phyloP scores from a whole-genome alignment of 169 alveolate genomes.

The Neospora caninum region DNA sequence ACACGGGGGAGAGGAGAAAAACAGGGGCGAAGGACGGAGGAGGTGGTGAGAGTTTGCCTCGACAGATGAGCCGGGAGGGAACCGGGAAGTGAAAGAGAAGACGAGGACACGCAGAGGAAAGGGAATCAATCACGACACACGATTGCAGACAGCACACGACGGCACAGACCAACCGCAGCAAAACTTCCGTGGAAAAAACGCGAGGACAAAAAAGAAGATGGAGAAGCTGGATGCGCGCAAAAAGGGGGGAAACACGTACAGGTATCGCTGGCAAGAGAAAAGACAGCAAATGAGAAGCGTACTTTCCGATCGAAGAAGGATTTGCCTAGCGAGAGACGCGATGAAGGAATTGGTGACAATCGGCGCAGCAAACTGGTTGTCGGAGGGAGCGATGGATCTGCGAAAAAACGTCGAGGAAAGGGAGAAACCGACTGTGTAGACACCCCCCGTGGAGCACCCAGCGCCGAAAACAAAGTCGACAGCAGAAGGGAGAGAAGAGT shows the following conservation, averaged over 20 bases:
- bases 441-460: too few relatives aligned
- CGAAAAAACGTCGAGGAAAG: neutral
- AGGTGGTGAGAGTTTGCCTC: too few relatives aligned
- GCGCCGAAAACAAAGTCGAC: neutral
- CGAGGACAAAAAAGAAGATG: too few relatives aligned
- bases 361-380: constrained; percentile 16
- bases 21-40: too few relatives aligned
- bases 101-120: too few relatives aligned
- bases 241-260: too few relatives aligned
- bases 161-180: neutral
- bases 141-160: neutral
- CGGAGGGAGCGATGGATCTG: neutral
- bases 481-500: neutral
- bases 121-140: too few relatives aligned
- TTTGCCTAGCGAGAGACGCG: neutral
- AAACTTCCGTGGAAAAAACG: too few relatives aligned
- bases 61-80: too few relatives aligned
- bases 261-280: neutral
- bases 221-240: too few relatives aligned
- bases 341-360: constrained; percentile 1
- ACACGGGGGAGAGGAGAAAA: too few relatives aligned
- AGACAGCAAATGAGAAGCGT: neutral
- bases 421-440: neutral
- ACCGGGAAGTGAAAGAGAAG: too few relatives aligned
- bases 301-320: constrained; percentile 11